Conservation (phyloP, 2,329 filamentous ascomycete species). For the Paecilomyces variotii region DNA sequence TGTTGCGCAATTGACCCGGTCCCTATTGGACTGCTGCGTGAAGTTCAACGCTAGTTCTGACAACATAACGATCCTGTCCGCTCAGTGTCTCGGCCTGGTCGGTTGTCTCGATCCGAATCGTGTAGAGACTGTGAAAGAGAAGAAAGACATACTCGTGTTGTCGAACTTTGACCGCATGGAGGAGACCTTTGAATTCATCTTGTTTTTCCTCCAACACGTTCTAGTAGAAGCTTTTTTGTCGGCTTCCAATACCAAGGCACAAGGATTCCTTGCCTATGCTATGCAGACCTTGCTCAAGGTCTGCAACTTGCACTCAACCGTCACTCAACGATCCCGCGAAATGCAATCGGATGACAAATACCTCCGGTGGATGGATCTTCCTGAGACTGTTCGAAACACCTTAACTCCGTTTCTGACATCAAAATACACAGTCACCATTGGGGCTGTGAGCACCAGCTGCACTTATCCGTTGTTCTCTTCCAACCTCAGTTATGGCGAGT, state of each 20-base stretch:
- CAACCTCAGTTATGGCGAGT: constrained; percentile 63
- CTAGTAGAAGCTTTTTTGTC: constrained; percentile 88
- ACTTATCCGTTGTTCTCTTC: constrained; percentile 72
- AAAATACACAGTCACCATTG: constrained; percentile 64
- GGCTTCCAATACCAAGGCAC: constrained; percentile 75
- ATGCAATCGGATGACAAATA: constrained; percentile 55
- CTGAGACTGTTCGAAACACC: constrained; percentile 68
- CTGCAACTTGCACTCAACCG: constrained; percentile 60
- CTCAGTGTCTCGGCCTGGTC: constrained; percentile 76
- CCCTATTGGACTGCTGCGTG: constrained; percentile 76
- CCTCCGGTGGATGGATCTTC: constrained; percentile 68
- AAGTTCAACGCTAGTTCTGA: constrained; percentile 64
- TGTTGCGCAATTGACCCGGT: constrained; percentile 62
- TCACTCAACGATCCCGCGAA: constrained; percentile 43
- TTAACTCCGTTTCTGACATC: constrained; percentile 85
- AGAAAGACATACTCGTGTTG: constrained; percentile 74
- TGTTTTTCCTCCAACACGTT: constrained; percentile 78
- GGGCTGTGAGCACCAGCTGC: constrained; percentile 45
- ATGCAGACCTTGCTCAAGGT: constrained; percentile 86
- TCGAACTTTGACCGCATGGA: constrained; percentile 73
- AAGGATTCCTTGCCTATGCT: constrained; percentile 85
- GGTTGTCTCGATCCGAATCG: constrained; percentile 89
- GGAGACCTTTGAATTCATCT: constrained; percentile 77
- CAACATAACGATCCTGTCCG: constrained; percentile 64
- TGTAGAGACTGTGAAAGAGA: constrained; percentile 69